A percentile compares a stretch with the other conserved stretches of the same genome.
Evolutionary conservation across 208 protist species (phyloP).

Genomic region (Acanthamoeba triangularis): DNA sequence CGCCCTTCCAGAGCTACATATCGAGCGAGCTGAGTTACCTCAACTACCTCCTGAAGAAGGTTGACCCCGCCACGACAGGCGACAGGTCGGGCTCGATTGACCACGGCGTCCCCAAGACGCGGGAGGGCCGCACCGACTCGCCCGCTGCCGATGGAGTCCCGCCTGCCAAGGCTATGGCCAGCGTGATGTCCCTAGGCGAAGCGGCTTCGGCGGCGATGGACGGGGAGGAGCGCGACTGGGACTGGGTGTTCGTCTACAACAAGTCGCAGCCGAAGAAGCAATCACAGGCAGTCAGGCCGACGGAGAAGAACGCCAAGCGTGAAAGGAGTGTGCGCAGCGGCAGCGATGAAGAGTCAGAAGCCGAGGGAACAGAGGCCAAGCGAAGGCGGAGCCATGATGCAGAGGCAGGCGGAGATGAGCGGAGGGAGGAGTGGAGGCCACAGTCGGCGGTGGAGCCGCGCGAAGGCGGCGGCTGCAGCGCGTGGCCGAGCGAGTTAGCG

Average conservation of each 20-base stretch:
- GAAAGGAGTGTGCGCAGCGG: background rate
- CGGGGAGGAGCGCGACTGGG: background rate
- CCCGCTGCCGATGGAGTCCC: background rate
- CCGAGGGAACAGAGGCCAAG: too few relatives aligned
- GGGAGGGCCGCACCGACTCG: too few relatives aligned
- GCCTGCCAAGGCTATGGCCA: background rate
- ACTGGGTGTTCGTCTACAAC: conserved; percentile 4
- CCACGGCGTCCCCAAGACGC: background rate
- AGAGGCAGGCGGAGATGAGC: too few relatives aligned
- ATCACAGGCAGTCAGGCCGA: background rate
- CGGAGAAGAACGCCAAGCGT: background rate
- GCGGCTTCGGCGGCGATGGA: background rate
- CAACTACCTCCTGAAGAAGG: conserved; percentile 2
- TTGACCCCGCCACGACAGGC: background rate
- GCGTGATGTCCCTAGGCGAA: background rate
- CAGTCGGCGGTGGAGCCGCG: too few relatives aligned
- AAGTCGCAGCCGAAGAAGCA: background rate
- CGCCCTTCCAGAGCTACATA: background rate
- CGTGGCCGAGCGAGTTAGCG: too few relatives aligned
- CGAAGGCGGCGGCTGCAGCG: too few relatives aligned
- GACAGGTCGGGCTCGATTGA: background rate
- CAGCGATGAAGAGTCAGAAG: too few relatives aligned
- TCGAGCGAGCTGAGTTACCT: background rate
- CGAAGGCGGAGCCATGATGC: too few relatives aligned
- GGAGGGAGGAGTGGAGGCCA: too few relatives aligned